phyloP scores from a whole-genome alignment of 2,329 filamentous ascomycete species.

The Fusarium drepaniforme region DNA sequence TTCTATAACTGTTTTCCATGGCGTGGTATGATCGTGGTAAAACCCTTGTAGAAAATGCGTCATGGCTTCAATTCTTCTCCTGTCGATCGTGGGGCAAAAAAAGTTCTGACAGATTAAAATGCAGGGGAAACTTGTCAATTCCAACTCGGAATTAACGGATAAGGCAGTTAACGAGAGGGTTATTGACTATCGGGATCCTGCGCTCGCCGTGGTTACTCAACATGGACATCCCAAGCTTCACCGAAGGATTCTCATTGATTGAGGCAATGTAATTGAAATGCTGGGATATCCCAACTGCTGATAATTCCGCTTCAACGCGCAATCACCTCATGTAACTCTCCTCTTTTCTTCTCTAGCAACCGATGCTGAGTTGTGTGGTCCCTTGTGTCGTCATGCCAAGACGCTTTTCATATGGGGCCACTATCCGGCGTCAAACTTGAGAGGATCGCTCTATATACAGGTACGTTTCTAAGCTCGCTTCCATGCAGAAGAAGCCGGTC shows the following conservation, averaged over 20 bases:
- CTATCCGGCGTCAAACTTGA: neutral
- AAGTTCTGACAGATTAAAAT: conserved; percentile 16
- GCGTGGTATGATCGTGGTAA: neutral
- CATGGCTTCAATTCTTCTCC: conserved; percentile 20
- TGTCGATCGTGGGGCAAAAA: conserved; percentile 28
- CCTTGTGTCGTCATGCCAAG: neutral
- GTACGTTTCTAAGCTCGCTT: neutral
- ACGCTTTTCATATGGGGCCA: neutral
- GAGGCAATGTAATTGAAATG: neutral
- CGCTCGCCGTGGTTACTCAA: neutral
- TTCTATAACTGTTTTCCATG: neutral
- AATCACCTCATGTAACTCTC: conserved; percentile 30
- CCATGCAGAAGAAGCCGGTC: neutral
- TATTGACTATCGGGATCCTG: neutral
- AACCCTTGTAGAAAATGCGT: neutral
- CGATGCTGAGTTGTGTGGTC: neutral
- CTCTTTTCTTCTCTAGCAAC: neutral
- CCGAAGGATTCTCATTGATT: neutral
- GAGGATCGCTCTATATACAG: neutral
- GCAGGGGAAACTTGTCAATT: neutral
- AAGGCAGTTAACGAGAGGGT: neutral
- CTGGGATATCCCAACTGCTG: neutral
- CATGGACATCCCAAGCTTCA: neutral
- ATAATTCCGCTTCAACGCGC: conserved; percentile 4
- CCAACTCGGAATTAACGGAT: neutral